phyloP scores from a whole-genome alignment of 805 yeast genomes.

The Candida maris region DNA sequence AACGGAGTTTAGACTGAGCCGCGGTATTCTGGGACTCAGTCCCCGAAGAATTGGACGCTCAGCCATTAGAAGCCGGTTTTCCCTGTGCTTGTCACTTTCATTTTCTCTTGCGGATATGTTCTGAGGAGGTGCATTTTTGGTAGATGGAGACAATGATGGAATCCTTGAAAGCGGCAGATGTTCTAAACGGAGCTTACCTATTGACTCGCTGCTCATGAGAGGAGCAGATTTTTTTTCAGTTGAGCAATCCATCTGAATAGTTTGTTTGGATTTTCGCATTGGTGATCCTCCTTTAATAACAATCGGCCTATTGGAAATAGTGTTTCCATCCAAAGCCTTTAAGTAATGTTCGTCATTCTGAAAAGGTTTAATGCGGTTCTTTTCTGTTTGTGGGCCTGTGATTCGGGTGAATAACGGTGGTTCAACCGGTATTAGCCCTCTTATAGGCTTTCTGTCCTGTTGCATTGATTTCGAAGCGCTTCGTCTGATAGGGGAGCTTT shows the following conservation, averaged over 20 bases:
- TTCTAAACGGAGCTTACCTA: not conserved
- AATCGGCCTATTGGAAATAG: slow-evolving; percentile 25
- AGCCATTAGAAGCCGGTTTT: not conserved
- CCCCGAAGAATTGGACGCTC: not conserved
- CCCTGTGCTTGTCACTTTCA: not conserved
- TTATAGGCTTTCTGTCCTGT: not conserved
- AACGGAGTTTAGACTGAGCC: slow-evolving; percentile 2
- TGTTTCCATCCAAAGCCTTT: slow-evolving; percentile 12
- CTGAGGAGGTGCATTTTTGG: not conserved
- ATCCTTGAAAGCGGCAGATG: not conserved
- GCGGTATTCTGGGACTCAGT: slow-evolving; percentile 6
- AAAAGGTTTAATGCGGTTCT: not conserved
- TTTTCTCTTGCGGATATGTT: not conserved
- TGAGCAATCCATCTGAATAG: not conserved
- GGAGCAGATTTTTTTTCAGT: not conserved
- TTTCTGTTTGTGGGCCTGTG: not conserved
- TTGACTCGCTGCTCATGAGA: not conserved
- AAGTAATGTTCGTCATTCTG: not conserved
- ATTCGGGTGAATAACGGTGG: slow-evolving; percentile 16
- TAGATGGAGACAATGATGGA: slow-evolving; percentile 2
- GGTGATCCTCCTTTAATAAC: slow-evolving; percentile 30
- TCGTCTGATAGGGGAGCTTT: slow-evolving; percentile 18
- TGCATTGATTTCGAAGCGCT: not conserved
- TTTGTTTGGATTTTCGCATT: slow-evolving; percentile 9
- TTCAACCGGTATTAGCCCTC: slow-evolving; percentile 8